Base-by-base conservation (phyloP, 768 basidiomycete species). In the Mycena floridula region DNA sequence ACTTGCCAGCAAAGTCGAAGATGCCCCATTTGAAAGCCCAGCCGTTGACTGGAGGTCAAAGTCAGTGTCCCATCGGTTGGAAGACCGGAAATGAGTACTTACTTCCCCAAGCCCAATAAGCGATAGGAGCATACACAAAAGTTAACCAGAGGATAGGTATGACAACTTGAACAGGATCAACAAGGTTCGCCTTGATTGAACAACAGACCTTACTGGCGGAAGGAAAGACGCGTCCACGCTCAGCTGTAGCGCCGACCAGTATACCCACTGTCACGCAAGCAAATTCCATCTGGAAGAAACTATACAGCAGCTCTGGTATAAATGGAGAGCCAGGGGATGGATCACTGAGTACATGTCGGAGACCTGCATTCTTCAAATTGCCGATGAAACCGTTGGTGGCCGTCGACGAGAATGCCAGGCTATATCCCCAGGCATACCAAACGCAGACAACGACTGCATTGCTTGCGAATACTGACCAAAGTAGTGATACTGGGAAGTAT, bases 91-190 rank as follows among this genome's bases (percentile, higher is more conserved):
- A n/a, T n/a, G n/a, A n/a, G n/a, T n/a, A 66, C n/a, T n/a, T n/a
- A n/a, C n/a, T 52, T 42, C 78, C 78, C 90, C 90, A 94, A 2
- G 76, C 74, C 88, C 90, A 93, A 60, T 76, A 85, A 25, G 89
- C 90, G 47, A 94, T 72, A 7, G 89, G 89, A 54, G 85, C 89
- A 60, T 93, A 92, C n/a, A 93, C 89, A 42, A 93, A 51, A 5
- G 89, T 92, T 57, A 82, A 69, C 91, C 90, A 96, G 44, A 81
- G 49, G 64, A 93, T n/a, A n/a, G n/a, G n/a, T n/a, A n/a, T n/a
- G n/a, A n/a, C n/a, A n/a, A n/a, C n/a, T n/a, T n/a, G n/a, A n/a
- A n/a, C n/a, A n/a, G n/a, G n/a, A n/a, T n/a, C n/a, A n/a, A n/a
- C n/a, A n/a, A n/a, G n/a, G n/a, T n/a, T n/a, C n/a, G n/a, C n/a